Base-by-base conservation (phyloP, 1,284 basidiomycete genomes). In the Ganoderma sinense region DNA sequence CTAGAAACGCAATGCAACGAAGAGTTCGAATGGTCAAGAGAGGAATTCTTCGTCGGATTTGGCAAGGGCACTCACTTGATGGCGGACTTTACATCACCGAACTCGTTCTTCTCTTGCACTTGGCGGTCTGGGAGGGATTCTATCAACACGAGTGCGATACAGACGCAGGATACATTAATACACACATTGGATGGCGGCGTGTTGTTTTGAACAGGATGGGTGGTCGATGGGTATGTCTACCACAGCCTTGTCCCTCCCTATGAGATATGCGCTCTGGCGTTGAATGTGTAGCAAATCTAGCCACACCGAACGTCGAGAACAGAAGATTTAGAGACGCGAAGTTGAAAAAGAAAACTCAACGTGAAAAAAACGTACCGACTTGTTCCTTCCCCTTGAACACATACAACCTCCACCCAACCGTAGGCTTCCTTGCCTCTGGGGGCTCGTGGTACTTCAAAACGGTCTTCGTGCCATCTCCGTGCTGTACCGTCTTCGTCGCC, bases 371-470 rank as follows among this genome's bases (percentile, higher is more conserved):
- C 94, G 82, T 78, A 97, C 97, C 97, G 65, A 93, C 86, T 86
- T 98, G 95, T 75, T 98, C 95, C 65, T 88, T 89, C 29, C 94
- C 97, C 81, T 98, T 98, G 87, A 99, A 99, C 51, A 98, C 97
- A 79, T 99, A 99, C 71, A 99, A 78, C 77, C 98, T 87, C 98
- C 98, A 99, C 29, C 93, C 94, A 48, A 93, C 82, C 2, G 87
- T 83, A 4, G 98, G 97, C 78, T 97, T 98, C 73, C 97, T 86
- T 31, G 98, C 98, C 84, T 99, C 98, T 1, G 97, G 96, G 14
- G 98, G 98, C 81, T 99, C 98, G 76, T 99, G 97, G 80, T 99
- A 99, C 81, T 99, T 99, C 71, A 99, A 85, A 51, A 97, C 90
- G 1, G 97, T 95, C 67, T 92, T 96, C 66, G 89, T 91, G 13